Base-by-base conservation (phyloP, 2,329 filamentous ascomycete genomes). In the Aspergillus luchuensis region DNA sequence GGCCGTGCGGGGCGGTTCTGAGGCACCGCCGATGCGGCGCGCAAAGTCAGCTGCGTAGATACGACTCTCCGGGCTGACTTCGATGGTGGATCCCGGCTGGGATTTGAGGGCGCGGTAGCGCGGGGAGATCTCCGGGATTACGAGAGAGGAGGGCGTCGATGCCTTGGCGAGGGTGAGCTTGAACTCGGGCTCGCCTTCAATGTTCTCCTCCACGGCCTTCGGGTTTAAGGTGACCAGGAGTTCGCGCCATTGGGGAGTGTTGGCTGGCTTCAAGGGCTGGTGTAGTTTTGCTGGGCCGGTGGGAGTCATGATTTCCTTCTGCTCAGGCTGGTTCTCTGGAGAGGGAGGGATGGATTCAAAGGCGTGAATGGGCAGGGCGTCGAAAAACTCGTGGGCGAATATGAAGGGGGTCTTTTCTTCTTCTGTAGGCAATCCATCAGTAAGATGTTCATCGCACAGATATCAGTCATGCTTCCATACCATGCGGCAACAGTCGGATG, bases 331-430 rank as follows among this genome's bases (percentile, higher is more conserved):
- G 68, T 77, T 66, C 59, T 82, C 72, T 39, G 79, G 74, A 13
- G 79, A 74, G 64, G 80, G 79, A 48, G 83, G 75, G 54, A 94
- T 84, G 13, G 91, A 89, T 76, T 98, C 90, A 74, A 99, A 99
- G 62, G 91, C 89, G 75, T 99, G 93, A 68, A 99, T 97, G 36
- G 95, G 95, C 0, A 99, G 87, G 2, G 95, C 95, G 69, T 99
- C 95, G 79, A 99, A 99, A 82, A 99, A 98, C 74, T 99, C 95
- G 75, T 99, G 95, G 4, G 95, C 95, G 52, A 98, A 86, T 62
- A 99, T 96, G 76, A 98, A 96, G 0, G 95, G 94, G 21, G 88
- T 91, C 72, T 90, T 91, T 62, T 84, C 83, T 21, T 87, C 78
- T 62, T 86, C 87, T 89, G 25, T 11, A 17, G 57, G 15, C 1